Percentiles rank a stretch among this genome's conserved stretches.
Conservation (phyloP, 2,329 filamentous ascomycete genomes). For the Calonectria naviculata region DNA sequence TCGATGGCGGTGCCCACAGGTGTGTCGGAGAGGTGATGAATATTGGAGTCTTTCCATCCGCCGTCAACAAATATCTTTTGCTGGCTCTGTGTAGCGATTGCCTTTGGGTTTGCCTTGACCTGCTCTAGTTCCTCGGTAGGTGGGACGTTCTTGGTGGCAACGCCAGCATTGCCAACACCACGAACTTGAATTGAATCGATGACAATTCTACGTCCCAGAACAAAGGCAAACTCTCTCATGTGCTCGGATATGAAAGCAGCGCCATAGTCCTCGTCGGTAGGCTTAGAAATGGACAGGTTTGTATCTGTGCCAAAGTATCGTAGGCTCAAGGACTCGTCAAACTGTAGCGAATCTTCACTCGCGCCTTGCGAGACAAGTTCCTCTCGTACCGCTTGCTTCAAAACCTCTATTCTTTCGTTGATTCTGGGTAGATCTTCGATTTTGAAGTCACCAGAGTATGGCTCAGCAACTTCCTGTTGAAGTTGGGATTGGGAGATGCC, state of each 20-base stretch:
- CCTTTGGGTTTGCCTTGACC: neutral
- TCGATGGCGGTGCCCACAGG: constrained; percentile 16
- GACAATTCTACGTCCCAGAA: constrained; percentile 48
- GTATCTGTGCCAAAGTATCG: constrained; percentile 58
- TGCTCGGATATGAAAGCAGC: constrained; percentile 50
- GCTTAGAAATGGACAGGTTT: constrained; percentile 55
- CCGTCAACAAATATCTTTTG: constrained; percentile 22
- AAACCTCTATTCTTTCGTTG: neutral
- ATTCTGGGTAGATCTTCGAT: constrained; percentile 5
- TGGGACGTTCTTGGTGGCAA: neutral
- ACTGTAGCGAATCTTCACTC: constrained; percentile 48
- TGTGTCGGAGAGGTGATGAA: constrained; percentile 12
- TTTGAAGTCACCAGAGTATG: constrained; percentile 39
- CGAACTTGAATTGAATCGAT: constrained; percentile 52
- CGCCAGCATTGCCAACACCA: constrained; percentile 14
- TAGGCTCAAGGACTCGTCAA: constrained; percentile 56
- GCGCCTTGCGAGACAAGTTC: constrained; percentile 57
- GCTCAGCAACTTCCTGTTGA: constrained; percentile 49
- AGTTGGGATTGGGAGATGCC: constrained; percentile 55
- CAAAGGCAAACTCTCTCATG: constrained; percentile 54
- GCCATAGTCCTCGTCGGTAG: constrained; percentile 48
- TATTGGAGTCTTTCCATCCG: constrained; percentile 14
- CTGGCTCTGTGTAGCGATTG: neutral
- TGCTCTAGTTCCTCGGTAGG: neutral
- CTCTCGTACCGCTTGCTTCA: constrained; percentile 45